phyloP scores from a whole-genome alignment of 768 basidiomycete species.

The Obba rivulosa region DNA sequence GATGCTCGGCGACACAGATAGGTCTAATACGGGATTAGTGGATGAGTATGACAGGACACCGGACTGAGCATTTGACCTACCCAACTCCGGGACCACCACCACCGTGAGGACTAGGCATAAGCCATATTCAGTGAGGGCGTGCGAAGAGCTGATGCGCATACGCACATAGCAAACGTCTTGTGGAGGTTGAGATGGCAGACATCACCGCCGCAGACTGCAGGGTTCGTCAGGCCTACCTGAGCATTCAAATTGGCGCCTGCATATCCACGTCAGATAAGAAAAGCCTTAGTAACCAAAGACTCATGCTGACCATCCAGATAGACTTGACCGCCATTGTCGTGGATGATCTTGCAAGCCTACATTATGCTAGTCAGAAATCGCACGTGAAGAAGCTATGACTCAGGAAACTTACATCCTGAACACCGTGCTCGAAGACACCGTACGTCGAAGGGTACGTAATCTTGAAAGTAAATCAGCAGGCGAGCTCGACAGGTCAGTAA shows the following conservation, averaged over 20 bases:
- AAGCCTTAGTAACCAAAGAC: not conserved
- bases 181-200: slow-evolving; percentile 98
- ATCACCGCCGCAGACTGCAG: slow-evolving; percentile 93
- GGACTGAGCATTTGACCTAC: slow-evolving; percentile 32
- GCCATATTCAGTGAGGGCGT: not conserved
- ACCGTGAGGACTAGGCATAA: slow-evolving; percentile 78
- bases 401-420: slow-evolving; percentile 50
- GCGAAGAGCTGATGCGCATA: slow-evolving; percentile 2
- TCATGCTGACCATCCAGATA: slow-evolving; percentile 75
- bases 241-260: slow-evolving; percentile 88
- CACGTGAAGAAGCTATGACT: not conserved
- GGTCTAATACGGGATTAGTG: slow-evolving; percentile 41
- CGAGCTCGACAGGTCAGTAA: not conserved
- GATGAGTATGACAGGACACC: slow-evolving; percentile 3
- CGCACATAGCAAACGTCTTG: slow-evolving; percentile 95
- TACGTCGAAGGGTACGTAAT: slow-evolving; percentile 98
- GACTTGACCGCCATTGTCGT: slow-evolving; percentile 93
- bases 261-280: not conserved
- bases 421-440: slow-evolving; percentile 94
- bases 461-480: slow-evolving; percentile 29
- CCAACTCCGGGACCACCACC: slow-evolving; percentile 97
- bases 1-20: slow-evolving; percentile 90
- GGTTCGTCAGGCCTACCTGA: slow-evolving; percentile 89
- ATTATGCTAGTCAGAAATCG: slow-evolving; percentile 6
- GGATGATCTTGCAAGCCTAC: slow-evolving; percentile 89